Conservation (phyloP, 2,329 filamentous ascomycete species). For the Daldinia sp. region DNA sequence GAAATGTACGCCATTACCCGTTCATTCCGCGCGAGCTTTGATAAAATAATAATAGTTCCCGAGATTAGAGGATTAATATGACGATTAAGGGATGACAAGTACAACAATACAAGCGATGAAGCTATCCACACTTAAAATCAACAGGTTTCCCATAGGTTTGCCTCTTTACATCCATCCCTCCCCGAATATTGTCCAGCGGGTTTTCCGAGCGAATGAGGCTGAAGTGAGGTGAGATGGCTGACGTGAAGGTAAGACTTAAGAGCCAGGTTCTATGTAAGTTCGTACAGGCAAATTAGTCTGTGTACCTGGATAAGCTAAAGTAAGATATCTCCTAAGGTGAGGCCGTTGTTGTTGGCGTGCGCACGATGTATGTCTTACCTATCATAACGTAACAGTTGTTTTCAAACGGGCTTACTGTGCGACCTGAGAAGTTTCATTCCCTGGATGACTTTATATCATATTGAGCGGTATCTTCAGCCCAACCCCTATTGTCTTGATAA, state of each 20-base stretch:
- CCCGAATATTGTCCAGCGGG: too few species aligned
- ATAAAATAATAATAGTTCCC: not conserved
- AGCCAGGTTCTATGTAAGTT: constrained; percentile 1
- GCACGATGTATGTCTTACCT: constrained; percentile 19
- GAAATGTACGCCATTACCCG: not conserved
- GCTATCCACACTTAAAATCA: not conserved
- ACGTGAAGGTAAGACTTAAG: not conserved
- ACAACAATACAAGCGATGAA: not conserved
- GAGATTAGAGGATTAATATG: not conserved
- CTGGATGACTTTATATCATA: not conserved
- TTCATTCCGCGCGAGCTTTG: not conserved
- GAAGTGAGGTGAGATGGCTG: constrained; percentile 5
- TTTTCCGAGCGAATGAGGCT: not conserved
- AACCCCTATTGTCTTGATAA: too few species aligned
- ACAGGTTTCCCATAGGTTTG: not conserved
- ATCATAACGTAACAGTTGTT: constrained; percentile 7
- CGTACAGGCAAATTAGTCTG: not conserved
- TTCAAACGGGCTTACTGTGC: constrained; percentile 5
- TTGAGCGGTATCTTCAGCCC: not conserved
- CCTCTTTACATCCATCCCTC: not conserved
- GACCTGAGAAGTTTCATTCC: not conserved
- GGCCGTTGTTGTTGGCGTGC: not conserved
- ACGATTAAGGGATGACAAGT: not conserved
- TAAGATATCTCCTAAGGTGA: not conserved
- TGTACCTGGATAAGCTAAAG: not conserved